These are phyloP conservation scores for Cryphonectria parasitica DNA, from an alignment of 2,329 filamentous ascomycete genomes.

Conservation along the genomic window DNA sequence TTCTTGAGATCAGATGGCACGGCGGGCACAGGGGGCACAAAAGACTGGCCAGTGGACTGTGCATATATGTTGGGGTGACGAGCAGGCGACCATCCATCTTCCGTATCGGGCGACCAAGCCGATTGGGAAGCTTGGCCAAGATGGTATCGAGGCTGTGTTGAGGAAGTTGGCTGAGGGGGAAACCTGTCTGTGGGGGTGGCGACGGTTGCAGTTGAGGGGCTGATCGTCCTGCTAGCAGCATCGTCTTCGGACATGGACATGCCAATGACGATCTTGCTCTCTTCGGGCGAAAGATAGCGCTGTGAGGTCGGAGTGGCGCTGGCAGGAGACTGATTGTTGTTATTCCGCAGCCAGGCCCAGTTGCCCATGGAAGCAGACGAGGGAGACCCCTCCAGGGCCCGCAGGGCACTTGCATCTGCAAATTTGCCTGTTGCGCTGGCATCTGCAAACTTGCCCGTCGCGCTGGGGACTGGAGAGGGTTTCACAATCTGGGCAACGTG, in stretches of 20 bases:
- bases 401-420: constrained; percentile 62
- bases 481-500: constrained; percentile 41
- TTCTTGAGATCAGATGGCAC: constrained; percentile 52
- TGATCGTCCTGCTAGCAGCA: constrained; percentile 50
- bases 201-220: constrained; percentile 53
- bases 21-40: constrained; percentile 63
- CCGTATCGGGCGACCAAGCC: constrained; percentile 66
- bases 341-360: constrained; percentile 59
- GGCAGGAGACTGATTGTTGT: constrained; percentile 41
- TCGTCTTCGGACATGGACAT: constrained; percentile 65
- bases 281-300: constrained; percentile 66
- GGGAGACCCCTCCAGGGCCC: constrained; percentile 61
- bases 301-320: constrained; percentile 3
- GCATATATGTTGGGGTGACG: constrained; percentile 66
- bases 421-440: constrained; percentile 54
- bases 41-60: constrained; percentile 46
- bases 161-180: constrained; percentile 31
- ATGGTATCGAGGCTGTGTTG: constrained; percentile 35
- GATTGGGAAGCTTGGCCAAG: constrained; percentile 40
- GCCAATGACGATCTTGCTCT: constrained; percentile 74
- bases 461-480: constrained; percentile 23
- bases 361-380: constrained; percentile 58
- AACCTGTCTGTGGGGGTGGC: constrained; percentile 43
- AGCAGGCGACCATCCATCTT: constrained; percentile 51
- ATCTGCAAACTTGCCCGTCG: constrained; percentile 54